Evolutionary conservation across 306 rosid genomes (phyloP).

Genomic region (Medicago lupulina): DNA sequence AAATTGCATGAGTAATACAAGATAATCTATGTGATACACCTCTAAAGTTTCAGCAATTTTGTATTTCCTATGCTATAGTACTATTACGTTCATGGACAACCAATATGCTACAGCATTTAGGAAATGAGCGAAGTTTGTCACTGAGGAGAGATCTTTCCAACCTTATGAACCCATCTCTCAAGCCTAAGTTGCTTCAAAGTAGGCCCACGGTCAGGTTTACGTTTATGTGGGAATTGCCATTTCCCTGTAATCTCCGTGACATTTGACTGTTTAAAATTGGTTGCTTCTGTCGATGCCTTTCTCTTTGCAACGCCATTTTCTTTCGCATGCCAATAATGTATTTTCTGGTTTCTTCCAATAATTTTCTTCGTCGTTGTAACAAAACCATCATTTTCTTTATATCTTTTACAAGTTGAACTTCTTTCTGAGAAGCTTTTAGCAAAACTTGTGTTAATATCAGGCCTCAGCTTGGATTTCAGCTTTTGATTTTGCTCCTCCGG

Average conservation of each 20-base stretch:
- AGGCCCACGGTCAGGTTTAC: slow-evolving; percentile 74
- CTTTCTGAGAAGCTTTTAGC: slow-evolving; percentile 34
- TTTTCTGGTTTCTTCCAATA: slow-evolving; percentile 37
- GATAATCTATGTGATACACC: neutral
- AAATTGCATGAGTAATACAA: slow-evolving; percentile 12
- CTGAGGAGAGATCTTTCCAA: slow-evolving; percentile 37
- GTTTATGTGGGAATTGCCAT: slow-evolving; percentile 86
- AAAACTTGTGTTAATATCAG: slow-evolving; percentile 9
- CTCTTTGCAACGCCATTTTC: slow-evolving; percentile 45
- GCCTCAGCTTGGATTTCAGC: slow-evolving; percentile 37
- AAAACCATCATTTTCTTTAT: slow-evolving; percentile 64
- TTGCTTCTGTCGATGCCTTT: slow-evolving; percentile 68
- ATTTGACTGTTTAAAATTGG: slow-evolving; percentile 56
- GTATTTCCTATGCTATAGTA: neutral
- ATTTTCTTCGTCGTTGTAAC: slow-evolving; percentile 58
- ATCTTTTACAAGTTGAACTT: slow-evolving; percentile 45
- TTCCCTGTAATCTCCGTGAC: slow-evolving; percentile 63
- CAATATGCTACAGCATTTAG: neutral
- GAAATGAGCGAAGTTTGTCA: neutral
- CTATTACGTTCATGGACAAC: neutral
- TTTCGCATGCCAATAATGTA: slow-evolving; percentile 32
- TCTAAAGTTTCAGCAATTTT: neutral
- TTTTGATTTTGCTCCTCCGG: slow-evolving; percentile 29
- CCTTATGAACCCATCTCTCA: slow-evolving; percentile 71
- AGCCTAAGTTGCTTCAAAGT: slow-evolving; percentile 91